Base-by-base conservation (phyloP, 2,329 filamentous ascomycete genomes). In the Colletotrichum limetticola region DNA sequence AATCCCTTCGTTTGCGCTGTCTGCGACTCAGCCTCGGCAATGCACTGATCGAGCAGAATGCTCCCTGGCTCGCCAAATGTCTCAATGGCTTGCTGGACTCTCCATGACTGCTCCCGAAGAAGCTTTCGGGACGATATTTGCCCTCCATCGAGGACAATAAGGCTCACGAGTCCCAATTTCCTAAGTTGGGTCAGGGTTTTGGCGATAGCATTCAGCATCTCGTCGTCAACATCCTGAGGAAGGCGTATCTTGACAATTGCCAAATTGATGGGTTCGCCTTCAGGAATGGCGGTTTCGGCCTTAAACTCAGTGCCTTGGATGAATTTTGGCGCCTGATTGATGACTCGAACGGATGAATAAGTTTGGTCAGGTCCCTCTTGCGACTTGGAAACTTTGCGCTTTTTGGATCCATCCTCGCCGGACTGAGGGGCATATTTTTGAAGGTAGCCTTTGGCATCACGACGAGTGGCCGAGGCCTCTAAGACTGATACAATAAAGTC, bases 361-460 rank as follows among this genome's bases (percentile, higher is more conserved):
- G 65, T n/a, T 32, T 74, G 71, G 22, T 63, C 68, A 55, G 71
- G 49, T 24, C 46, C 32, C 14, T 28, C 61, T 46, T 52, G 52
- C 19, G 49, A 22, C 35, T 65, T 35, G 24, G 49, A n/a, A 9
- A 37, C 30, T 35, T 66, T 62, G 52, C 52, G 49, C 28, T 66
- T 74, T 30, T 63, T 58, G 57, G 37, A 46, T 4, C 19, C 42
- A n/a, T 26, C 62, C 32, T 74, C 68, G 32, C 68, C 71, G 19
- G 53, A 37, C 19, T 59, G 62, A 26, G 72, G 78, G 75, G 77
- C 92, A 81, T 98, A 97, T 74, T 95, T 95, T 77, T 97, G 93
- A 19, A 99, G 88, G 80, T 98, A 99, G 49, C 94, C 92, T 82
- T 94, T 95, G 60, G 95, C 95, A 84, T 99, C 97, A 78, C 97